These are phyloP conservation scores for Cymbidium sinense DNA, from an alignment of 106 monocot species.

Conservation along the genomic window DNA sequence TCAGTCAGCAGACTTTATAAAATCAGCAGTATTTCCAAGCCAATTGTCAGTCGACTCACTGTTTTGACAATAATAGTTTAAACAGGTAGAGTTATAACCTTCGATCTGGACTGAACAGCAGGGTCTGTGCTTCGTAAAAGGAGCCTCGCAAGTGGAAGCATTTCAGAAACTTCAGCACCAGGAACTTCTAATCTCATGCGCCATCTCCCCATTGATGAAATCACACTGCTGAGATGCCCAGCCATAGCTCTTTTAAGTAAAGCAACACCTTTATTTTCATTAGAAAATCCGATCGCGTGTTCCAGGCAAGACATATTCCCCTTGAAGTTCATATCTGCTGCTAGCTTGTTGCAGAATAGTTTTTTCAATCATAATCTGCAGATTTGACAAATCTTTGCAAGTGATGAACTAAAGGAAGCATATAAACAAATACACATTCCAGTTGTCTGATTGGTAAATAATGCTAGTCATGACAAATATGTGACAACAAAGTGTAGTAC, in stretches of 20 bases:
- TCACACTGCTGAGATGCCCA: conserved; percentile 78
- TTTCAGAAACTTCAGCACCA: conserved; percentile 90
- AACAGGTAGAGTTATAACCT: conserved; percentile 38
- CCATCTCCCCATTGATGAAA: conserved; percentile 97
- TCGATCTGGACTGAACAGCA: conserved; percentile 86
- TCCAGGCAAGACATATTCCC: conserved; percentile 98
- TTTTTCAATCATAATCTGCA: conserved; percentile 92
- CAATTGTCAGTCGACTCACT: not conserved
- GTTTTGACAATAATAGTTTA: not conserved
- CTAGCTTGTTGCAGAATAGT: conserved; percentile 80
- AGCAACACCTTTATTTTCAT: conserved; percentile 35
- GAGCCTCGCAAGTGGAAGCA: conserved; percentile 97
- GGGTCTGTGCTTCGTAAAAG: conserved; percentile 97
- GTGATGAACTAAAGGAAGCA: not conserved
- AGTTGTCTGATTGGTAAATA: not conserved
- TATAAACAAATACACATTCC: not conserved
- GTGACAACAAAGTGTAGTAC: not conserved
- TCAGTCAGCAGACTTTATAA: not conserved
- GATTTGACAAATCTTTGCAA: not conserved
- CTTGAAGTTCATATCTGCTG: conserved; percentile 95
- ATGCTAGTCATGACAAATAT: not conserved
- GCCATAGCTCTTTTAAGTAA: conserved; percentile 71
- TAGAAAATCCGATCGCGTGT: conserved; percentile 70
- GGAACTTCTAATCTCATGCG: conserved; percentile 94
- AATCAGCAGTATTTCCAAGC: not conserved